Evolutionary conservation across 768 basidiomycete genomes (phyloP).

Genomic region (Psilocybe tampanensis): DNA sequence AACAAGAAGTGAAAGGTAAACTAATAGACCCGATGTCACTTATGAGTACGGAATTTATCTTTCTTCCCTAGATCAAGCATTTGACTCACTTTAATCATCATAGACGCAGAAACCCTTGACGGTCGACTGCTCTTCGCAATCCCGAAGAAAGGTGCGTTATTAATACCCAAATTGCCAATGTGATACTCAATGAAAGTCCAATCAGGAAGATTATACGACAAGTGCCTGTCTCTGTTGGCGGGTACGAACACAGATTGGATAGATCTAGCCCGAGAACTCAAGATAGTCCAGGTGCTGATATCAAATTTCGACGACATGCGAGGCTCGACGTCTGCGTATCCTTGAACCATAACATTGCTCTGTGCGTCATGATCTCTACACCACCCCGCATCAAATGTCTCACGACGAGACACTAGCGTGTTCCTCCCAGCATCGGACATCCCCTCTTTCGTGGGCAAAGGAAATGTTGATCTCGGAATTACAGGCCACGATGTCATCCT

Average conservation of each 20-base stretch:
- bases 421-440: slow-evolving; percentile 98
- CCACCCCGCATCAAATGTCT: background rate
- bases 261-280: slow-evolving; percentile 11
- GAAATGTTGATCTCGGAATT: slow-evolving; percentile 95
- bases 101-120: slow-evolving; percentile 77
- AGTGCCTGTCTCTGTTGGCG: slow-evolving; percentile 81
- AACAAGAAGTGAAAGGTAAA: background rate
- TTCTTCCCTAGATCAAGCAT: background rate
- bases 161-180: slow-evolving; percentile 5
- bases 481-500: slow-evolving; percentile 98
- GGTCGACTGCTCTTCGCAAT: slow-evolving; percentile 93
- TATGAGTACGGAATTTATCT: slow-evolving; percentile 21
- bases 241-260: slow-evolving; percentile 48
- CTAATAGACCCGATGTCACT: slow-evolving; percentile 4
- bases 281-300: slow-evolving; percentile 76
- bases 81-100: background rate
- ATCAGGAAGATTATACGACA: slow-evolving; percentile 86
- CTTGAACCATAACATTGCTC: slow-evolving; percentile 89
- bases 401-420: slow-evolving; percentile 54
- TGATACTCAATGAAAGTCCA: slow-evolving; percentile 5
- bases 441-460: slow-evolving; percentile 97
- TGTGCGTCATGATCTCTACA: slow-evolving; percentile 56
- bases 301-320: slow-evolving; percentile 87
- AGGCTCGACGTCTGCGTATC: slow-evolving; percentile 94
- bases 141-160: slow-evolving; percentile 86